phyloP scores from a whole-genome alignment of 2,329 filamentous ascomycete genomes.

The Xylariaceae sp. region DNA sequence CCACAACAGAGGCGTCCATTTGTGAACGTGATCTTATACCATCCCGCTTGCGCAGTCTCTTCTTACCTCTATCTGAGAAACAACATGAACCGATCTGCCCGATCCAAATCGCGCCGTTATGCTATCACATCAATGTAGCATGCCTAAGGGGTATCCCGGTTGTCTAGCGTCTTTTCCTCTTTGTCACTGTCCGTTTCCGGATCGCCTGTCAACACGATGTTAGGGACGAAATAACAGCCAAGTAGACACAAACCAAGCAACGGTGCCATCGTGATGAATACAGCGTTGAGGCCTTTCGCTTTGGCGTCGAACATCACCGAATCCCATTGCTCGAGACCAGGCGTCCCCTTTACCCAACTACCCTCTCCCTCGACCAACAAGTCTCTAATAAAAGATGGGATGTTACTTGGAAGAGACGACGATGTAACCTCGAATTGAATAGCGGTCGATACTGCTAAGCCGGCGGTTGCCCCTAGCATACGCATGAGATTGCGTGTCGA shows the following conservation, averaged over 20 bases:
- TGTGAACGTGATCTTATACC: neutral
- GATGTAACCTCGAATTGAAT: slow-evolving; percentile 12
- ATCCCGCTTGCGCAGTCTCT: neutral
- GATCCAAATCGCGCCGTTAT: neutral
- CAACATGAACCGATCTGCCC: neutral
- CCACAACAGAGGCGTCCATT: neutral
- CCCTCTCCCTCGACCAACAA: slow-evolving; percentile 10
- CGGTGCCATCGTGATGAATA: slow-evolving; percentile 24
- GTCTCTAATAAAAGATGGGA: slow-evolving; percentile 2
- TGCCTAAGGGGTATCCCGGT: neutral
- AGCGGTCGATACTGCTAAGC: slow-evolving; percentile 19
- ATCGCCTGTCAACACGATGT: neutral
- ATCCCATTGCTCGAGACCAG: slow-evolving; percentile 1
- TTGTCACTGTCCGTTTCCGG: neutral
- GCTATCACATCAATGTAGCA: too few species aligned
- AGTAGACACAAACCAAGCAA: slow-evolving; percentile 11
- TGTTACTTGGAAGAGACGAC: neutral
- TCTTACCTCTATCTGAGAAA: neutral
- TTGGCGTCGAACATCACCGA: slow-evolving; percentile 22
- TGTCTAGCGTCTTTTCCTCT: neutral
- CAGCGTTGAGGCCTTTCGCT: slow-evolving; percentile 24
- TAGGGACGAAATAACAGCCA: slow-evolving; percentile 11
- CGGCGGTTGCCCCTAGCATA: slow-evolving; percentile 25
- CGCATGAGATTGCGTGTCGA: slow-evolving; percentile 29
- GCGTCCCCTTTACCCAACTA: slow-evolving; percentile 8